phyloP scores from a whole-genome alignment of 768 basidiomycete species.

The Pleurotus salmoneostramineus region DNA sequence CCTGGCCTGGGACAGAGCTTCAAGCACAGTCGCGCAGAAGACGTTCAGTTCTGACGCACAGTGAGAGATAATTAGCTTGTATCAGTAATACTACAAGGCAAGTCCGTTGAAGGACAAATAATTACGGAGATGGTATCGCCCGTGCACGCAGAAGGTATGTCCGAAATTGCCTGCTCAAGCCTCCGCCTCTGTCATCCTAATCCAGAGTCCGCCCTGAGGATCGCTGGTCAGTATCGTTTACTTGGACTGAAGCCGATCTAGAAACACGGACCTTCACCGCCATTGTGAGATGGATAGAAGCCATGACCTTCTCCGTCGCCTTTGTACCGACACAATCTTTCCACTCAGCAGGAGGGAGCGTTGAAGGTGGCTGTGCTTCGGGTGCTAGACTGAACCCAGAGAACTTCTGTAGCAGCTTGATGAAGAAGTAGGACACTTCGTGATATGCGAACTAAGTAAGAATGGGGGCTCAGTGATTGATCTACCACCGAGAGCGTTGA shows the following conservation, averaged over 20 bases:
- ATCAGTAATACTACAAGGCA: not conserved
- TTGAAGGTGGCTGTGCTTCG: constrained; percentile 40
- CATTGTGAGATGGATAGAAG: constrained; percentile 54
- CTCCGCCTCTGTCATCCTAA: constrained; percentile 29
- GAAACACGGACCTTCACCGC: constrained; percentile 37
- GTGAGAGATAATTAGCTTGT: not conserved
- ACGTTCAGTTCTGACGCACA: not conserved
- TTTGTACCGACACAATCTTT: constrained; percentile 39
- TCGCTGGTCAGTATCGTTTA: not conserved
- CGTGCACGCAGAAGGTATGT: not conserved
- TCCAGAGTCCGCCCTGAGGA: constrained; percentile 50
- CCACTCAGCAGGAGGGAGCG: constrained; percentile 46
- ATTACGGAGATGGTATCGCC: not conserved
- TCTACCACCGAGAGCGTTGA: not conserved
- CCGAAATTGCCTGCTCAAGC: not conserved
- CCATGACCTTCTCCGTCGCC: constrained; percentile 43
- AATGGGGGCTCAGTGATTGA: not conserved
- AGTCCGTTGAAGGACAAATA: not conserved
- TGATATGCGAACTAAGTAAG: constrained; percentile 20
- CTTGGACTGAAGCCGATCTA: not conserved
- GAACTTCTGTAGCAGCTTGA: constrained; percentile 62
- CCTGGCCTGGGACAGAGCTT: not conserved
- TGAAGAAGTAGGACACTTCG: constrained; percentile 55
- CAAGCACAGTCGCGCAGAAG: not conserved
- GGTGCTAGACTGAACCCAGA: constrained; percentile 40